These are phyloP conservation scores for Hamamelis virginiana DNA, from an alignment of 164 flowering plant species.

Conservation along the genomic window DNA sequence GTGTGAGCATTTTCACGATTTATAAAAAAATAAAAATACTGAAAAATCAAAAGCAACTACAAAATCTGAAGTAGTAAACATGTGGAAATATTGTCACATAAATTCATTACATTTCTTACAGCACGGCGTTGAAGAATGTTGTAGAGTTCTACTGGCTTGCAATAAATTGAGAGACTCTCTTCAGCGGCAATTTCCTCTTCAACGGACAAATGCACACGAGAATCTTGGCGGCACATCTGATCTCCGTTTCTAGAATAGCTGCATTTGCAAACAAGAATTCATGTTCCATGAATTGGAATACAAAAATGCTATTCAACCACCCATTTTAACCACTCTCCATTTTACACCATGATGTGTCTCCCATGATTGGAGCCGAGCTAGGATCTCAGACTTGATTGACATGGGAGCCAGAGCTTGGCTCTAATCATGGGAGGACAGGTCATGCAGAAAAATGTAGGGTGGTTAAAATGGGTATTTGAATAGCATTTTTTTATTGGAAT, in stretches of 20 bases:
- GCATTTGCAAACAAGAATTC: conserved; percentile 4
- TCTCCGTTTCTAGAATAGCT: conserved; percentile 25
- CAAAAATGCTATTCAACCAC: too few relatives aligned
- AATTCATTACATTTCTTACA: conserved; percentile 49
- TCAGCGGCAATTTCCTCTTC: conserved; percentile 87
- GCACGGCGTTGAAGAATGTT: conserved; percentile 95
- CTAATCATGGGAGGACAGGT: too few relatives aligned
- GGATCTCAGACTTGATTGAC: too few relatives aligned
- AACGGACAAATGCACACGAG: conserved; percentile 56
- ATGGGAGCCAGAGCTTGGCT: too few relatives aligned
- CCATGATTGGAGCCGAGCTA: too few relatives aligned
- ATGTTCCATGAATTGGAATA: background rate
- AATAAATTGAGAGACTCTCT: conserved; percentile 79
- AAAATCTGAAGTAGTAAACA: background rate
- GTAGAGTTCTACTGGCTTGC: conserved; percentile 97
- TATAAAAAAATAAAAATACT: background rate
- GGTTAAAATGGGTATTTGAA: too few relatives aligned
- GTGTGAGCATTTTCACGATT: too few relatives aligned
- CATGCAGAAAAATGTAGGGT: too few relatives aligned
- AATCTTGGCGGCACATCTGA: conserved; percentile 79
- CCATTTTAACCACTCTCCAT: too few relatives aligned
- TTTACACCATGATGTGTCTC: too few relatives aligned
- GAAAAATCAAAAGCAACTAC: background rate
- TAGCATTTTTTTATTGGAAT: too few relatives aligned
- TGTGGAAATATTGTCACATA: background rate